Base-by-base conservation (phyloP, 495 filamentous ascomycete genomes). In the Bryoglossum gracile region DNA sequence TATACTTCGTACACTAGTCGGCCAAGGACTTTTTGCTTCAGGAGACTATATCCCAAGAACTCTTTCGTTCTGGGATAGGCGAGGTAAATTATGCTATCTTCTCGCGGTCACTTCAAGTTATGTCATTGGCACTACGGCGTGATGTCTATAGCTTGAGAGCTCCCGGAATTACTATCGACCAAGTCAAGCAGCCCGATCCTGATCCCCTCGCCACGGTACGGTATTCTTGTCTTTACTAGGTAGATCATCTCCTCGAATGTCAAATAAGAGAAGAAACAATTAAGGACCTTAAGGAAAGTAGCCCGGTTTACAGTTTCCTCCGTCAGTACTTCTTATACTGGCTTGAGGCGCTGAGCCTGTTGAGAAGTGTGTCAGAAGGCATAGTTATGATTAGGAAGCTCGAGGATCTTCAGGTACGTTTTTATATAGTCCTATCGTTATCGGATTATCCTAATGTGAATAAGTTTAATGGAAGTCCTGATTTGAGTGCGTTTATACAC, bases 1-100 rank as follows among this genome's bases (percentile, higher is more conserved):
- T 62, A 38, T 62, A 45, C 41, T 57, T 64, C 43, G 42, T 64
- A 2, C 59, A 64, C 49, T 53, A 64, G 34, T 64, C 54, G 4
- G 59, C 56, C 19, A 62, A 62, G 43, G 59, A 62, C 28, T 64
- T 42, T 53, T 22, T 62, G 14, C 16, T 53, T 24, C 32, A 46
- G 13, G 19, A 24, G 14, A 38, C 46, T 21, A n/a, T n/a, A n/a
- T 24, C 39, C 25, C 26, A 41, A 41, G 34, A 55, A 24, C 56
- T 60, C 18, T 60, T 60, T 46, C 58, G 47, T 8, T 48, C 16
- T 49, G 53, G 59, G 34, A 32, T 19, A 36, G 44, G 54, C 35
- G 35, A 55, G 2, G 32, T 42, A 8, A 51, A 63, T 24, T 38
- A 45, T 18, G 3, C 4, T 0, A 51, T 51, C 48, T 45, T 51